Evolutionary conservation across 2,329 filamentous ascomycete genomes (phyloP).

Genomic region (Ceratocystis variospora): DNA sequence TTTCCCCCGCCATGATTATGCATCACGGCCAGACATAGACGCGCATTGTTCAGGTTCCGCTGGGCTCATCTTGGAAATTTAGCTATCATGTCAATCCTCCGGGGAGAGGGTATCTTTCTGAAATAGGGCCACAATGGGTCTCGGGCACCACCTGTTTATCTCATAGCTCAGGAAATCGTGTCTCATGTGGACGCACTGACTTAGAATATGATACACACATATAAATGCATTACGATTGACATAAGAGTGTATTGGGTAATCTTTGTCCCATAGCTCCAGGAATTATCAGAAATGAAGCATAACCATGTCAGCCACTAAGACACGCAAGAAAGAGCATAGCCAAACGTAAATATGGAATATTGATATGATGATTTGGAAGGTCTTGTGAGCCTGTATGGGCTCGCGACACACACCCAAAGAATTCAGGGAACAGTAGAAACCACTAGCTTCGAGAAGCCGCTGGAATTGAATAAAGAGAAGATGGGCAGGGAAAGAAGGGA

Average conservation of each 20-base stretch:
- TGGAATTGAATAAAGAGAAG: neutral
- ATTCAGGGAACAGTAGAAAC: neutral
- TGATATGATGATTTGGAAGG: neutral
- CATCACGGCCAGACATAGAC: too few relatives aligned
- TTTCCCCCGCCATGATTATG: too few relatives aligned
- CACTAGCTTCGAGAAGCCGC: constrained; percentile 2
- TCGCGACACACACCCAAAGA: neutral
- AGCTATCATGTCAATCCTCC: too few relatives aligned
- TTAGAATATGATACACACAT: too few relatives aligned
- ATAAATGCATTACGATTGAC: neutral
- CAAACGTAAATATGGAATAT: neutral
- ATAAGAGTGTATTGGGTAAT: neutral
- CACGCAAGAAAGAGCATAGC: neutral
- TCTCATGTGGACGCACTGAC: neutral
- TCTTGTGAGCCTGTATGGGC: neutral
- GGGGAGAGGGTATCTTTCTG: too few relatives aligned
- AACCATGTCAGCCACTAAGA: neutral
- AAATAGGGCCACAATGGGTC: too few relatives aligned
- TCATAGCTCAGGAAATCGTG: neutral
- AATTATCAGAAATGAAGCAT: neutral
- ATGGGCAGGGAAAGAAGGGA: neutral
- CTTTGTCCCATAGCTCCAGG: neutral
- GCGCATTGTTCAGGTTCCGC: too few relatives aligned
- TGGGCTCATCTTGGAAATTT: too few relatives aligned
- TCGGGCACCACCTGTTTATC: too few relatives aligned